These are phyloP conservation scores for Limonomyces culmigenus DNA, from an alignment of 1,284 basidiomycete genomes.

Conservation along the genomic window DNA sequence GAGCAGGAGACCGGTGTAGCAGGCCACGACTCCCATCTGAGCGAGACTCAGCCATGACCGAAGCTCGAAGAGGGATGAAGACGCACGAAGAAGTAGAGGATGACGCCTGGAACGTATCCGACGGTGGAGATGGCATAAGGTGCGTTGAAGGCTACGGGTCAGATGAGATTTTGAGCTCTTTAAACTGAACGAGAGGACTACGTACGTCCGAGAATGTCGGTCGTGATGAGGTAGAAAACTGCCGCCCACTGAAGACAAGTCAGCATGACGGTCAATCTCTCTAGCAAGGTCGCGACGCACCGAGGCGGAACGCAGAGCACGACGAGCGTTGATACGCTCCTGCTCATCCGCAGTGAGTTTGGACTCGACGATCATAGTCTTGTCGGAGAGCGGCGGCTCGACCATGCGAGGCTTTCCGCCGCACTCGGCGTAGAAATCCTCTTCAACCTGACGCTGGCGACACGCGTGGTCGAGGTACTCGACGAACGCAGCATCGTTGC, in stretches of 20 bases:
- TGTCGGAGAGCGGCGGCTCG: background rate
- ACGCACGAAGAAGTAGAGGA: constrained; percentile 17
- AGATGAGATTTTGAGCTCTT: too few relatives aligned
- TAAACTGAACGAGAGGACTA: too few relatives aligned
- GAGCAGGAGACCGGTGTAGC: constrained; percentile 37
- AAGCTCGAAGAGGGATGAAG: constrained; percentile 3
- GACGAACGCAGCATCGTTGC: too few relatives aligned
- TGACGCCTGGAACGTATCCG: constrained; percentile 35
- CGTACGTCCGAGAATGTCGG: constrained; percentile 3
- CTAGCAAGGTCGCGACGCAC: too few relatives aligned
- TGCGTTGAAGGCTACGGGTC: constrained; percentile 46
- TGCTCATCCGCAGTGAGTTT: background rate
- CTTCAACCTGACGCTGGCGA: background rate
- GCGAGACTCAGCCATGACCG: too few relatives aligned
- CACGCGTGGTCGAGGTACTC: background rate
- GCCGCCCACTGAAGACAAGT: too few relatives aligned
- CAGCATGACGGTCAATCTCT: too few relatives aligned
- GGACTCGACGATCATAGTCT: background rate
- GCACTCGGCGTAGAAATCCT: background rate
- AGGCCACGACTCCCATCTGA: constrained; percentile 18
- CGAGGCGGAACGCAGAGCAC: constrained; percentile 5
- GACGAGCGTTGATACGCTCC: constrained; percentile 2
- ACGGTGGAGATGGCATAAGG: constrained; percentile 41
- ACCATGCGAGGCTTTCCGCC: background rate
- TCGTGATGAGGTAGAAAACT: constrained; percentile 16